Evolutionary conservation across 108 stramenopile species (phyloP).

Genomic region (Skeletonema menzelii): DNA sequence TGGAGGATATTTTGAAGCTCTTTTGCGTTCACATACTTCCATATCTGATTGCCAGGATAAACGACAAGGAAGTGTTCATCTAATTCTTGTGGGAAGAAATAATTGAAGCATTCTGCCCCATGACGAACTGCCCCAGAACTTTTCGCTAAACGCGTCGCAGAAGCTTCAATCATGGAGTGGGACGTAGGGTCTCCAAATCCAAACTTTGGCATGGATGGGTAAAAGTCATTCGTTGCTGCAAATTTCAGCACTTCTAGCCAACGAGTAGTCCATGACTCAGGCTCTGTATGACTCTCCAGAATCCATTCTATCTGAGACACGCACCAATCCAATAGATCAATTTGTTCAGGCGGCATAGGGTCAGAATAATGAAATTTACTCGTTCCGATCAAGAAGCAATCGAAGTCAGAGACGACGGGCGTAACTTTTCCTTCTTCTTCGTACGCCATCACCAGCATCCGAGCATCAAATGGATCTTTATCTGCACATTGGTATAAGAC

Average conservation of each 20-base stretch:
- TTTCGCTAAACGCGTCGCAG: constrained; percentile 21
- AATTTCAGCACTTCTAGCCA: constrained; percentile 53
- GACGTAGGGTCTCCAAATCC: constrained; percentile 62
- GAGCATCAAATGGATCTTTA: constrained; percentile 46
- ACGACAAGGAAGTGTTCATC: constrained; percentile 58
- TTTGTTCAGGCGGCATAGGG: constrained; percentile 46
- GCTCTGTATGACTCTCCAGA: constrained; percentile 26
- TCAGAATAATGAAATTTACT: constrained; percentile 36
- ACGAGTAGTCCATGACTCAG: constrained; percentile 53
- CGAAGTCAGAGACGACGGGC: constrained; percentile 62
- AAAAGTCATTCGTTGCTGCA: constrained; percentile 25
- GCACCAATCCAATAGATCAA: constrained; percentile 51
- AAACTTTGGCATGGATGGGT: constrained; percentile 43
- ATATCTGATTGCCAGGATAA: constrained; percentile 26
- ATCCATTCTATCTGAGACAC: constrained; percentile 40
- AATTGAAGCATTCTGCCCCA: constrained; percentile 71
- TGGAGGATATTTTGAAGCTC: constrained; percentile 46
- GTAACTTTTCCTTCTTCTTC: constrained; percentile 54
- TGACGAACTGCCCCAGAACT: constrained; percentile 57
- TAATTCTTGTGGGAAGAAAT: constrained; percentile 63
- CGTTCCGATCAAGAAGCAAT: constrained; percentile 58
- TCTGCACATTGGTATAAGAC: constrained; percentile 43
- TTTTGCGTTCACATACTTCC: constrained; percentile 41
- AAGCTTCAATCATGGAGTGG: constrained; percentile 44
- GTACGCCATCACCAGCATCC: constrained; percentile 53